phyloP scores from a whole-genome alignment of 2,329 filamentous ascomycete genomes.

The Neonectria neomacrospora region DNA sequence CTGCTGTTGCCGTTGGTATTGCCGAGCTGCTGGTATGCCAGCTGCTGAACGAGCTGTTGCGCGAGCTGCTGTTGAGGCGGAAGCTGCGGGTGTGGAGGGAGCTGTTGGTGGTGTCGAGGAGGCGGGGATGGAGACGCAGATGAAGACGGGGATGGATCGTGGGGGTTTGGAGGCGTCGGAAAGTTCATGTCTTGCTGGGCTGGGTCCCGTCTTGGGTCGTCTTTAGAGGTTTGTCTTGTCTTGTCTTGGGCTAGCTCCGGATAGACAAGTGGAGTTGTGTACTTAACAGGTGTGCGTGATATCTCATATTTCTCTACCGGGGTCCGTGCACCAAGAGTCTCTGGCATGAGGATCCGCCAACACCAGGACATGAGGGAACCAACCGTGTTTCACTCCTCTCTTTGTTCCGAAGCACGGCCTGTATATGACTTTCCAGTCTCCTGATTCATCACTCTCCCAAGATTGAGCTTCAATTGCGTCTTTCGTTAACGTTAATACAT shows the following conservation, averaged over 20 bases:
- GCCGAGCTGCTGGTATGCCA: slow-evolving; percentile 24
- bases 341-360: neutral
- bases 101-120: slow-evolving; percentile 45
- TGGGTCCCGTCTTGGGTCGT: slow-evolving; percentile 31
- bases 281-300: slow-evolving; percentile 30
- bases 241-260: slow-evolving; percentile 43
- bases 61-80: slow-evolving; percentile 31
- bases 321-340: slow-evolving; percentile 2
- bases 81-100: slow-evolving; percentile 18
- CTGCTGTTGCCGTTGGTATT: slow-evolving; percentile 20
- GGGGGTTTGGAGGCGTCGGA: slow-evolving; percentile 43
- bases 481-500: neutral
- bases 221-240: slow-evolving; percentile 41
- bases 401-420: too few relatives aligned
- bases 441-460: neutral
- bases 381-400: too few relatives aligned
- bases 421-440: neutral
- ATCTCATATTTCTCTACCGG: slow-evolving; percentile 39
- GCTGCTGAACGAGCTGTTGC: slow-evolving; percentile 24
- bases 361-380: neutral
- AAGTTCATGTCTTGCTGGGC: slow-evolving; percentile 49
- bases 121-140: slow-evolving; percentile 35
- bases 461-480: neutral
- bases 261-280: slow-evolving; percentile 30
- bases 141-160: slow-evolving; percentile 40